Base-by-base conservation (phyloP, 495 filamentous ascomycete genomes). In the Amniculicola lignicola region DNA sequence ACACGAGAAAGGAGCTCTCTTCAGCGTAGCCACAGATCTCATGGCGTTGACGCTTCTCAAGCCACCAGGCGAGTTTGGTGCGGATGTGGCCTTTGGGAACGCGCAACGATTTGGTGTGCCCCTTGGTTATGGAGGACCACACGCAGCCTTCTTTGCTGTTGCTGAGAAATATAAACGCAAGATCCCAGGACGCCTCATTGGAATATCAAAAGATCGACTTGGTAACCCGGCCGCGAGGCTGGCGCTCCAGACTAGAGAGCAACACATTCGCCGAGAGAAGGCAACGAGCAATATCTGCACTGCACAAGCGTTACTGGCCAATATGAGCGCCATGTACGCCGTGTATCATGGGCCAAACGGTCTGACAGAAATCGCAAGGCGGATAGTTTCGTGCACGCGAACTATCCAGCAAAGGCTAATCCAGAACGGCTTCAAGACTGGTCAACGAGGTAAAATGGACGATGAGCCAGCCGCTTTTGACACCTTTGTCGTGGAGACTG, bases 271-370 rank as follows among this genome's bases (percentile, higher is more conserved):
- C 62, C 81, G 93, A 64, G 93, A 98, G 71, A 98, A 98, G 79
- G 93, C 93, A 1, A 98, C 93, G 4, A 96, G 90, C 76, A 98
- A 98, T 70, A 95, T 98, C 54, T 98, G 93, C 72, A 98, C 93
- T 18, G 93, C 93, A 5, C 93, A 98, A 69, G 93, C 93, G 7
- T 71, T 98, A 15, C 78, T 97, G 27, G 93, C 93, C 16, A 98
- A 98, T 70, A 96, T 97, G 89, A 94, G 83, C 62, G 89, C 93
- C 44, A 87, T 98, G 73, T 98, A 96, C 70, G 93, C 90, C n/a
- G 81, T 97, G 31, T 98, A 97, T 68, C 93, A 98, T 67, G 93
- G 93, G 2, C 93, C 93, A 2, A 63, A 80, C 28, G 94, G 94
- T 12, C 76, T 98, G 41, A 88, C 83, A 72, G 79, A 79, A 15